Conservation (phyloP, 352 stramenopile species). For the Phytophthora hibernalis region DNA sequence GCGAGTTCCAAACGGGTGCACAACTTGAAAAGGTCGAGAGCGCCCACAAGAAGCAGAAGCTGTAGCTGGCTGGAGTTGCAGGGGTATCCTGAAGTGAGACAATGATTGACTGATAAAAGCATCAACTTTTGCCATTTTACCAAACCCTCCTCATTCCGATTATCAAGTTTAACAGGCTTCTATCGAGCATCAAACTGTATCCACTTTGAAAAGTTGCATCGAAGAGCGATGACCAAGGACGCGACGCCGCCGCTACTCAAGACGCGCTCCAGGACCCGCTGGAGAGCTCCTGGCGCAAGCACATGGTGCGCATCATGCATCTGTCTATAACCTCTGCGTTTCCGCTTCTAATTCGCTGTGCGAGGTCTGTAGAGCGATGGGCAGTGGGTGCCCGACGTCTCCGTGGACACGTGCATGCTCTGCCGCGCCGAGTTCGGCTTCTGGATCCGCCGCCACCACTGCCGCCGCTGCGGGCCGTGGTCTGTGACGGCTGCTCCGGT, state of each 20-base stretch:
- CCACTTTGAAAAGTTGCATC: constrained; percentile 26
- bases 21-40: constrained; percentile 50
- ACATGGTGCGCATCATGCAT: constrained; percentile 61
- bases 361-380: constrained; percentile 63
- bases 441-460: constrained; percentile 90
- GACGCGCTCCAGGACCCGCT: constrained; percentile 83
- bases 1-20: constrained; percentile 80
- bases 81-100: constrained; percentile 18
- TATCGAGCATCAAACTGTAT: constrained; percentile 3
- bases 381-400: constrained; percentile 87
- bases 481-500: constrained; percentile 82
- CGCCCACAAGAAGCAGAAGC: constrained; percentile 66
- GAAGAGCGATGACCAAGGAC: constrained; percentile 22
- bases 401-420: constrained; percentile 81
- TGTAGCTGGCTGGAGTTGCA: constrained; percentile 28
- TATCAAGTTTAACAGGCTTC: background rate
- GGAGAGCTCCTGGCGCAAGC: constrained; percentile 85
- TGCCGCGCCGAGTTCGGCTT: constrained; percentile 87
- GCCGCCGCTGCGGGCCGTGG: constrained; percentile 82
- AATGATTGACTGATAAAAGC: background rate
- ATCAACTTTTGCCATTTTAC: background rate
- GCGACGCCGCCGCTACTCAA: constrained; percentile 63
- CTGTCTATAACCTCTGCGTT: background rate
- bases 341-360: constrained; percentile 7
- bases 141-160: background rate